These are phyloP conservation scores for Metschnikowia sp. DNA, from an alignment of 805 yeast species.

Conservation along the genomic window DNA sequence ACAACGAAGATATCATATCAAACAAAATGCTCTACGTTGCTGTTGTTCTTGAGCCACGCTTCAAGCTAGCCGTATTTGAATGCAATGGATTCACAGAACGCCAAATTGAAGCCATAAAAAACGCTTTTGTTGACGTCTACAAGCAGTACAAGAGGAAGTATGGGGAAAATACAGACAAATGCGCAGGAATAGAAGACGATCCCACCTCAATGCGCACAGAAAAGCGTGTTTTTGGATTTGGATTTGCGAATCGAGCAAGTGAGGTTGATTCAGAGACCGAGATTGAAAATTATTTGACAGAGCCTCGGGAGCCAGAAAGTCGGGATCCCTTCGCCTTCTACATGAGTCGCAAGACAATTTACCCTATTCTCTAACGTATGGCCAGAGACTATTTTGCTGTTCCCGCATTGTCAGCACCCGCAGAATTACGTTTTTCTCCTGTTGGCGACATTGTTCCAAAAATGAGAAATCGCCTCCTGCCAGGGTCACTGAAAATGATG, in stretches of 20 bases:
- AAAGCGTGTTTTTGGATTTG: too few relatives aligned
- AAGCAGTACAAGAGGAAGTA: not conserved
- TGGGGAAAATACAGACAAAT: too few relatives aligned
- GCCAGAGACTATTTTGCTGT: conserved; percentile 2
- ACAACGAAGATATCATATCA: not conserved
- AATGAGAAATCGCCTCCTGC: not conserved
- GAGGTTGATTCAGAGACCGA: not conserved
- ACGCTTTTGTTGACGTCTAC: not conserved
- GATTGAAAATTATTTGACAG: not conserved
- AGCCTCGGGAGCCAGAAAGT: not conserved
- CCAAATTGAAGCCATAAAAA: not conserved
- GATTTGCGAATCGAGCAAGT: too few relatives aligned
- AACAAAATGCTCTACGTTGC: not conserved
- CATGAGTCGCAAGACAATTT: not conserved
- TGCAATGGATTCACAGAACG: not conserved
- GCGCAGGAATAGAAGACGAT: too few relatives aligned
- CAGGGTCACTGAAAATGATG: not conserved
- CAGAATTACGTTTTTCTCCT: not conserved
- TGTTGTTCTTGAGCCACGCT: conserved; percentile 4
- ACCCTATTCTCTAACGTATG: not conserved
- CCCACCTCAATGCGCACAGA: too few relatives aligned
- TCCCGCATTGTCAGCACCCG: conserved; percentile 1
- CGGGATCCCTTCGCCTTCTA: not conserved
- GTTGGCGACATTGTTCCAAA: not conserved
- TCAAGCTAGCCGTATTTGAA: not conserved